Conservation (phyloP, 352 stramenopile species). For the Pythium guiyangense region DNA sequence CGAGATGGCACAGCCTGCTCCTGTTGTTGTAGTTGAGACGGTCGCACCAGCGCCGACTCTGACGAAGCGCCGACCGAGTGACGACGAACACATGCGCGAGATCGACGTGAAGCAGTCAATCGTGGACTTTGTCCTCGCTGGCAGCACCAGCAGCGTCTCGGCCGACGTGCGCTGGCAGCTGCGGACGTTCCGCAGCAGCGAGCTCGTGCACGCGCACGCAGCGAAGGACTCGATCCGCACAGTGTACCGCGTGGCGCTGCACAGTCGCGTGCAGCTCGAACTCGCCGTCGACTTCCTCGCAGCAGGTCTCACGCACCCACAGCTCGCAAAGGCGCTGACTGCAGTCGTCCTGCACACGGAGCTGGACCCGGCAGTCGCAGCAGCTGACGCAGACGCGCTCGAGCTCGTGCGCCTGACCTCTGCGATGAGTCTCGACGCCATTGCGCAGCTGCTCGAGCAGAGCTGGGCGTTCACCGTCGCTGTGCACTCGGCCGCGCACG, state of each 20-base stretch:
- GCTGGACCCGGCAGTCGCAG: conserved; percentile 13
- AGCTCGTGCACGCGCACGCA: background rate
- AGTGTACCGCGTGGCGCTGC: conserved; percentile 16
- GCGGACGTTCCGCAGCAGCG: conserved; percentile 1
- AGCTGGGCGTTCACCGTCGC: conserved; percentile 51
- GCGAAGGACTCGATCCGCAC: background rate
- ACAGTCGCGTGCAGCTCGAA: conserved; percentile 18
- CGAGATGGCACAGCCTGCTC: no score
- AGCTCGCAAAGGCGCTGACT: conserved; percentile 16
- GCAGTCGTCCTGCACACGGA: conserved; percentile 16
- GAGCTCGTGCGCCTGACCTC: conserved; percentile 37
- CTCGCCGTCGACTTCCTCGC: conserved; percentile 21
- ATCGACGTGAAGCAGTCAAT: conserved; percentile 13
- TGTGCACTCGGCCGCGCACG: conserved; percentile 24
- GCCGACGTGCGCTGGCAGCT: conserved; percentile 7
- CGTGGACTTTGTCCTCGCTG: conserved; percentile 6
- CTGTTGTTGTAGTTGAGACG: no score
- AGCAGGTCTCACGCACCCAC: conserved; percentile 11
- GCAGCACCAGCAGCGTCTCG: background rate
- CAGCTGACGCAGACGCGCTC: conserved; percentile 12
- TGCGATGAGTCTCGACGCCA: conserved; percentile 29
- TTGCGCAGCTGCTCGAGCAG: conserved; percentile 25
- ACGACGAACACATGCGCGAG: background rate
- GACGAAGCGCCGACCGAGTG: background rate
- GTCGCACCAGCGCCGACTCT: background rate